These are phyloP conservation scores for Chloris gayana DNA, from an alignment of 176 grass and related monocot species.

Conservation along the genomic window DNA sequence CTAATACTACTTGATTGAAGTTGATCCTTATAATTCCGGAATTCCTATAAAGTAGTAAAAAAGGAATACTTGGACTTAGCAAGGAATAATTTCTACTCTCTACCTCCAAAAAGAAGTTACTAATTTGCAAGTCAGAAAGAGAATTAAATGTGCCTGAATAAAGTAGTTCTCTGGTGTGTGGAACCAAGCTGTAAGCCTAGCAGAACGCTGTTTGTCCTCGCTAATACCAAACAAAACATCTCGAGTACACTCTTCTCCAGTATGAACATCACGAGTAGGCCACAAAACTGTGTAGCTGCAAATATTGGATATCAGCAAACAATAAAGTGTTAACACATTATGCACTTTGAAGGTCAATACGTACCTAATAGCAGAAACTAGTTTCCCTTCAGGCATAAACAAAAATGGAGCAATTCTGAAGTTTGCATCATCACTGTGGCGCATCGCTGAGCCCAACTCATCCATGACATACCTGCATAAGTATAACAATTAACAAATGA, in stretches of 20 bases:
- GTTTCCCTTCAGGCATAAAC: slow-evolving; percentile 86
- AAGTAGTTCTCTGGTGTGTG: slow-evolving; percentile 93
- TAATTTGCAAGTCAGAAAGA: background rate
- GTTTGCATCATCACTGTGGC: slow-evolving; percentile 85
- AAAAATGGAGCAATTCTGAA: slow-evolving; percentile 91
- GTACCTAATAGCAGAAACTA: slow-evolving; percentile 89
- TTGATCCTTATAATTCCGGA: slow-evolving; percentile 68
- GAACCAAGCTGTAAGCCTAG: slow-evolving; percentile 99
- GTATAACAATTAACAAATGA: slow-evolving; percentile 7
- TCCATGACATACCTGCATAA: slow-evolving; percentile 96
- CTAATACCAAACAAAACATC: slow-evolving; percentile 90
- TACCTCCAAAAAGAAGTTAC: slow-evolving; percentile 1
- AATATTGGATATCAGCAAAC: slow-evolving; percentile 45
- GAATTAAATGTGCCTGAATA: slow-evolving; percentile 61
- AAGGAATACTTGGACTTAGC: slow-evolving; percentile 10
- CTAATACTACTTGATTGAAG: slow-evolving; percentile 62
- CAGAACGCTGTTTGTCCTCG: slow-evolving; percentile 86
- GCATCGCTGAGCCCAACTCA: slow-evolving; percentile 90
- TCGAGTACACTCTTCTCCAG: slow-evolving; percentile 82
- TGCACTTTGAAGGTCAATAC: slow-evolving; percentile 44
- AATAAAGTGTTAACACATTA: background rate
- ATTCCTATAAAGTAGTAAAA: slow-evolving; percentile 57
- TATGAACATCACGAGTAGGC: slow-evolving; percentile 70
- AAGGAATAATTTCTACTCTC: background rate
- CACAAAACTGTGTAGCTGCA: slow-evolving; percentile 93